Evolutionary conservation across 345 rosid species (phyloP), one percentile per base, ranked within the genome.

Genomic region (Ailanthus altissimus): DNA sequence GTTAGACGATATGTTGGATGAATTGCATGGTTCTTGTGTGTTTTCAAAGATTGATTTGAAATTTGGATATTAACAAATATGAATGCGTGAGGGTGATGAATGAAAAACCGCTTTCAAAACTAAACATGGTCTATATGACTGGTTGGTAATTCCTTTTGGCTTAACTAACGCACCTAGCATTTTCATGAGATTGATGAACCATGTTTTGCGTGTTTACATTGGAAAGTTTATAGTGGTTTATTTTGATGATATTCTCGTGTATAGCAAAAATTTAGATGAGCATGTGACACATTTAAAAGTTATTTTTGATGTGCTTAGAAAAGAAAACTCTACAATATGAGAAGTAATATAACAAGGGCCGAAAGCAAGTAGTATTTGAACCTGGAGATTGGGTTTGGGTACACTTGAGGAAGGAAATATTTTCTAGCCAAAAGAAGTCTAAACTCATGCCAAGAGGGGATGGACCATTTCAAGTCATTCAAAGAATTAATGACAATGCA

Each of bases 151-250:
- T 38, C 18, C n/a, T 38, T 2, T 42, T 67, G 28, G 32, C 0
- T 13, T 42, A 1, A 18, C 53, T 8, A 43, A 67, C 7, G 53
- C 28, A 28, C 28, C 28, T 0, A 67, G 53, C 5, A 67, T 14
- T 40, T 67, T 67, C 20, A 67, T 67, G 71, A 5, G 53, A 20
- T 5, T 67, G 0, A 42, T 67, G 71, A 67, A 67, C 20, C 71
- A 67, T 18, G 57, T 68, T 5, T 50, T 68, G 16, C 25, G 15
- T 2, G 4, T n/a, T 5, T 68, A 46, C 14, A 46, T 73, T 1
- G 47, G 47, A 5, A 38, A 64, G 23, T 64, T 64, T 16, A 1
- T 38, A 0, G 47, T 38, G 16, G 67, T 38, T 0, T 61, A 61
- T 13, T 61, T 59, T 28, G 18, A 61, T 28, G 42, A 28, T 12